A percentile compares a stretch with the other conserved stretches of the same genome.
phyloP scores from a whole-genome alignment of 306 rosid species.

The Hippophae gyantsensis region DNA sequence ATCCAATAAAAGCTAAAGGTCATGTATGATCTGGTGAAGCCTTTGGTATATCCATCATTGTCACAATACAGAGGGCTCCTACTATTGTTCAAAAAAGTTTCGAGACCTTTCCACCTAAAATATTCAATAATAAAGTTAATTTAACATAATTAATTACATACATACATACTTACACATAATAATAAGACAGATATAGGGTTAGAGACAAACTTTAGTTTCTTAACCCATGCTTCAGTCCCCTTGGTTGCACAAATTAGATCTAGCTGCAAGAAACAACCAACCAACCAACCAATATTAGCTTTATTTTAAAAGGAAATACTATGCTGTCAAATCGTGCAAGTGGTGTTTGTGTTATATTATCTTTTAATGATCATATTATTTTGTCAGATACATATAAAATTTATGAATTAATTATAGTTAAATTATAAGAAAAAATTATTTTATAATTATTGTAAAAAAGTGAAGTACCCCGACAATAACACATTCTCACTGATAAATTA shows the following conservation, averaged over 20 bases:
- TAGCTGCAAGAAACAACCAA: constrained; percentile 30
- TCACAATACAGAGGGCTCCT: constrained; percentile 63
- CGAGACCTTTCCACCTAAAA: constrained; percentile 71
- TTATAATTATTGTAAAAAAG: no score
- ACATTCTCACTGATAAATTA: no score
- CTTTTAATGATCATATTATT: no score
- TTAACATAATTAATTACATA: no score
- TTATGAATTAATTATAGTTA: no score
- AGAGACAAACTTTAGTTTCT: constrained; percentile 53
- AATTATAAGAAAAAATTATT: no score
- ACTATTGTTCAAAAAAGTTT: constrained; percentile 33
- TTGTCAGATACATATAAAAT: no score
- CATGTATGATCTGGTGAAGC: constrained; percentile 51
- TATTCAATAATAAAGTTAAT: not conserved
- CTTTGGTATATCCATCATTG: constrained; percentile 33
- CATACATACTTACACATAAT: no score
- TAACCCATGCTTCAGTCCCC: constrained; percentile 83
- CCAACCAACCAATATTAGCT: not conserved
- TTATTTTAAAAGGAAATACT: no score
- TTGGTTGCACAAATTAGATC: constrained; percentile 86
- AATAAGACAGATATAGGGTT: not conserved
- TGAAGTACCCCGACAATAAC: no score
- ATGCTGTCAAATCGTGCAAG: no score
- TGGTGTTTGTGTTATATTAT: no score
- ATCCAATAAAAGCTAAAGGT: constrained; percentile 87